Base-by-base conservation (phyloP, 345 rosid species). In the Arabidopsis thaliana region DNA sequence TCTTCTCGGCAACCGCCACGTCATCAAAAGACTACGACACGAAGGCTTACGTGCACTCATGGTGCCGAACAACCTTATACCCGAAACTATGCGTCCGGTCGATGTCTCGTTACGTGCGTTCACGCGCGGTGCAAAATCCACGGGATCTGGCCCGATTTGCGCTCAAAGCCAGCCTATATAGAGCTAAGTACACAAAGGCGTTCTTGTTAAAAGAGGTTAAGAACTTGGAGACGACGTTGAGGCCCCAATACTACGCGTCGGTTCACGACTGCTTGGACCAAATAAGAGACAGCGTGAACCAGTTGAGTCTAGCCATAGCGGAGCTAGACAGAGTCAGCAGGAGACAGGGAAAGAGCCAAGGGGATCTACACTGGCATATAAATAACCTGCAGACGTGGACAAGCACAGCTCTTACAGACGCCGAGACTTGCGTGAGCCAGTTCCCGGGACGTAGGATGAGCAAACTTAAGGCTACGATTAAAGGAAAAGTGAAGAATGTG, bases 331-430 rank as follows among this genome's bases (percentile, higher is more conserved):
- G 85, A 13, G 59, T 89, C 25, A 77, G 13, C 16, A 53, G 67
- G 7, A 58, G 62, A 58, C 42, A 57, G 0, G 48, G 65, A 5
- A 78, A 40, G 56, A 48, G 73, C 22, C 79, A 42, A 0, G 80
- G 65, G 6, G 82, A 83, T 52, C 69, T 80, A 1, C 57, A 79
- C 56, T 88, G 84, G 86, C 97, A 82, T 79, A 64, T 83, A 8
- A 84, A 83, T 60, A 91, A 87, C 68, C 80, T 91, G 6, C 84
- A 91, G 69, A 77, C 91, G 10, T 94, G 97, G 97, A 80, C 88
- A 5, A 83, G 93, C 70, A 80, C 91, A 4, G 96, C 98, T 37
- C 67, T 87, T 23, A 87, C 97, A 0, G 93, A 91, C 72, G 87
- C 96, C 4, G 81, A 59, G 65, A 68, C 76, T 36, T 93, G 98